Conservation (phyloP, 495 filamentous ascomycete genomes). For the Platismatia glauca region DNA sequence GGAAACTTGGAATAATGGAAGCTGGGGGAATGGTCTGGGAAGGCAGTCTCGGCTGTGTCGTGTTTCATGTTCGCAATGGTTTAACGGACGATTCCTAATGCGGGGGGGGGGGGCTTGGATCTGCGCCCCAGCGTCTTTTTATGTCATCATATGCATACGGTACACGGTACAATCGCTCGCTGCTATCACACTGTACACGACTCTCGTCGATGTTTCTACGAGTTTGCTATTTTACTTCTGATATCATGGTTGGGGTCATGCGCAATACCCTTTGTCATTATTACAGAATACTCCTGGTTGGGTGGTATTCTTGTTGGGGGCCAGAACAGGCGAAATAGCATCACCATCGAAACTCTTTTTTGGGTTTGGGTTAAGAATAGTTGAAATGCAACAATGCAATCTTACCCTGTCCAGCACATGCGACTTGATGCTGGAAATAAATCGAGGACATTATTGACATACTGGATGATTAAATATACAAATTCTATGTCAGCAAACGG, state of each 20-base stretch:
- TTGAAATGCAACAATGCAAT: conserved; percentile 13
- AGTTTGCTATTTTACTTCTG: background rate
- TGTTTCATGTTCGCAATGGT: conserved; percentile 21
- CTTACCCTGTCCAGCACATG: conserved; percentile 1
- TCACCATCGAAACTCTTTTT: background rate
- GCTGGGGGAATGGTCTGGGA: background rate
- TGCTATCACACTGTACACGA: background rate
- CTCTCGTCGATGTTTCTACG: background rate
- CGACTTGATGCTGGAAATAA: no score
- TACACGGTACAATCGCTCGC: no score
- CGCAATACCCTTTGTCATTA: background rate
- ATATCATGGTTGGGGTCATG: background rate
- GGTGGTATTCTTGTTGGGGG: conserved; percentile 2
- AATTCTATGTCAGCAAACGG: background rate
- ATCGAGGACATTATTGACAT: no score
- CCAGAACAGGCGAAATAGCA: background rate
- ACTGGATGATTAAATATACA: no score
- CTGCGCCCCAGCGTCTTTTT: conserved; percentile 10
- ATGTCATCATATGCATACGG: conserved; percentile 19
- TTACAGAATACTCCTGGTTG: background rate
- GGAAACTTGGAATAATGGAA: background rate
- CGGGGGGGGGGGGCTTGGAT: conserved; percentile 21
- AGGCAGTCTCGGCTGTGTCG: conserved; percentile 15
- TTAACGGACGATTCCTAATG: conserved; percentile 17
- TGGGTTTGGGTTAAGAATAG: background rate